A percentile compares a stretch with the other conserved stretches of the same genome.
Conservation (phyloP, 2,329 filamentous ascomycete genomes). For the Cladosporium halotolerans region DNA sequence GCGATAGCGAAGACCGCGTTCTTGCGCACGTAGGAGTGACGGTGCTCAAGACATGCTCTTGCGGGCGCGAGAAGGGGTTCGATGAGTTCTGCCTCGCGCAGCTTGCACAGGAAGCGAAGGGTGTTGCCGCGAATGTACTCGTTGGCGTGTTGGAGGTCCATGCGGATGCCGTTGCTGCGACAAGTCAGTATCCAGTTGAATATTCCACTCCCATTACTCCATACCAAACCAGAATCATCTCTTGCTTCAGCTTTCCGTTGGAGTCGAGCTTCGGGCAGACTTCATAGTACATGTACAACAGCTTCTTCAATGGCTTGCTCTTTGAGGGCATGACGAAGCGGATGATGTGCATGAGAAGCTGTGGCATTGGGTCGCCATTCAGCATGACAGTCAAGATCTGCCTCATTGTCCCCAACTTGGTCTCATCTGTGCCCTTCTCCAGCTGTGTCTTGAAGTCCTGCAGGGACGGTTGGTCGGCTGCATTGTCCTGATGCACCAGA, state of each 20-base stretch:
- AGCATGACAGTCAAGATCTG: slow-evolving; percentile 94
- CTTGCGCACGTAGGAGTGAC: slow-evolving; percentile 96
- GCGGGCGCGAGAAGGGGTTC: slow-evolving; percentile 92
- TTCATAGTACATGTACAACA: slow-evolving; percentile 98
- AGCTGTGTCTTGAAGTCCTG: slow-evolving; percentile 73
- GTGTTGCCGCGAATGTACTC: slow-evolving; percentile 98
- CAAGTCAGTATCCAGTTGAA: slow-evolving; percentile 9
- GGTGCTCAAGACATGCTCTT: slow-evolving; percentile 85
- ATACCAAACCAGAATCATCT: slow-evolving; percentile 98
- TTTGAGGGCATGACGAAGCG: slow-evolving; percentile 99
- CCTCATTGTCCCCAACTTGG: slow-evolving; percentile 60
- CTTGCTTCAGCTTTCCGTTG: slow-evolving; percentile 92
- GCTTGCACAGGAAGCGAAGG: slow-evolving; percentile 93
- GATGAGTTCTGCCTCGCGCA: slow-evolving; percentile 90
- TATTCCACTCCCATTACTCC: slow-evolving; percentile 25
- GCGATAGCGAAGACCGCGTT: slow-evolving; percentile 94
- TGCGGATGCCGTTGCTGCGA: slow-evolving; percentile 87
- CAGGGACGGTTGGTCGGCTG: slow-evolving; percentile 81
- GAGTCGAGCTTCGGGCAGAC: slow-evolving; percentile 94
- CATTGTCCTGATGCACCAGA: slow-evolving; percentile 95
- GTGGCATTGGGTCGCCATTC: slow-evolving; percentile 92
- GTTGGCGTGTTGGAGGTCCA: slow-evolving; percentile 94
- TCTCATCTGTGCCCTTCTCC: slow-evolving; percentile 36
- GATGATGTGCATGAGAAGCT: slow-evolving; percentile 98
- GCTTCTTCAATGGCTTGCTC: slow-evolving; percentile 92